Conservation (phyloP, 768 basidiomycete species). For the Suillus bovinus region DNA sequence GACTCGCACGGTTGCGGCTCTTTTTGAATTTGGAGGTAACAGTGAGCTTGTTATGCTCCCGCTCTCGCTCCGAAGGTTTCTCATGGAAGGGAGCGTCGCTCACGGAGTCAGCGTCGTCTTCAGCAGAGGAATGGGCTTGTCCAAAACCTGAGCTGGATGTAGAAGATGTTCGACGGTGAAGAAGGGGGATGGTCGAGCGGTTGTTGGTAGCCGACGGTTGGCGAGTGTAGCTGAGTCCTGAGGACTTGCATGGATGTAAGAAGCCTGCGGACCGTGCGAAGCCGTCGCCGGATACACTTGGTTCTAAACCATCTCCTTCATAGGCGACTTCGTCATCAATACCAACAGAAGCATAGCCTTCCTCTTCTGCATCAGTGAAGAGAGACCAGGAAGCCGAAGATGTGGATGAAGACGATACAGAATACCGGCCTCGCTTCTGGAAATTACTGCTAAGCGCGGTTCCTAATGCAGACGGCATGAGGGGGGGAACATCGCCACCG, state of each 20-base stretch:
- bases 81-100: slow-evolving; percentile 34
- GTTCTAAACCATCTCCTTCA: slow-evolving; percentile 37
- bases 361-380: slow-evolving; percentile 65
- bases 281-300: slow-evolving; percentile 36
- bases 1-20: slow-evolving; percentile 66
- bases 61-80: slow-evolving; percentile 28
- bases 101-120: slow-evolving; percentile 44
- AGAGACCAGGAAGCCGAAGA: slow-evolving; percentile 70
- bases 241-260: slow-evolving; percentile 36
- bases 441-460: slow-evolving; percentile 45
- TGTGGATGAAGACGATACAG: slow-evolving; percentile 61
- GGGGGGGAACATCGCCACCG: slow-evolving; percentile 66
- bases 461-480: slow-evolving; percentile 59
- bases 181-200: slow-evolving; percentile 56
- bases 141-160: slow-evolving; percentile 36
- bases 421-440: slow-evolving; percentile 48
- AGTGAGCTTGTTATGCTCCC: slow-evolving; percentile 27
- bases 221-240: slow-evolving; percentile 64
- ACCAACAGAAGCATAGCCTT: slow-evolving; percentile 31
- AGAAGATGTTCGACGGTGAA: slow-evolving; percentile 57
- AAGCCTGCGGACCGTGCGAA: slow-evolving; percentile 44
- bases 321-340: slow-evolving; percentile 35
- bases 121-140: slow-evolving; percentile 40
- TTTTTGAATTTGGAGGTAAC: slow-evolving; percentile 45
- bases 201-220: slow-evolving; percentile 73